Evolutionary conservation across 352 stramenopile genomes (phyloP), one percentile per base, ranked within the genome.

Genomic region (Phytopythium sindhum): DNA sequence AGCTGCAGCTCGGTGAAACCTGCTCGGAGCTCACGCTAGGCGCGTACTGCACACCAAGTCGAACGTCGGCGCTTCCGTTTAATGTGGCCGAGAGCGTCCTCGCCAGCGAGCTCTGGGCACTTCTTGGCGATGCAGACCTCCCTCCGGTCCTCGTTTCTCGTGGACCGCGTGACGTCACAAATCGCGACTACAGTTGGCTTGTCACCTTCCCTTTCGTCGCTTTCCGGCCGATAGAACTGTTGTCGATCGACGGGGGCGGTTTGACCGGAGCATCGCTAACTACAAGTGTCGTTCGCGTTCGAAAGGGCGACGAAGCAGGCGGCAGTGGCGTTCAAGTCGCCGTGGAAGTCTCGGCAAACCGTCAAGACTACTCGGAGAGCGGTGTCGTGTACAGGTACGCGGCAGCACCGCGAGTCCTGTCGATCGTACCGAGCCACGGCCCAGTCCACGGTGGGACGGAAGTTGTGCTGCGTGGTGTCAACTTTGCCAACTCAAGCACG

Each of bases 291-390:
- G 37, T 51, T 12, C 63, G 64, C 28, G 42, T 84, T 3, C 72
- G 78, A 57, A 73, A 75, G 45, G 77, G 73, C 17, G 64, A 74
- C 23, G 74, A 72, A 33, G 47, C 24, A 17, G 37, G 91, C 17
- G 67, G 73, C 24, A 80, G 81, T n/a, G 74, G 75, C 8, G 39
- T 59, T 21, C 75, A 77, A 51, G 89, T 97, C 11, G 68, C 89
- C 17, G 62, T 98, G n/a, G 85, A 97, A 44, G 76, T 98, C 15
- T 95, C 89, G 15, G 86, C 86, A 4, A 98, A 98, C 63, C 80
- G 80, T 10, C 80, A 88, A 48, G 91, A 98, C 56, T 90, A 73
- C 19, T 86, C 80, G 0, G 68, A 31, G 1, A 88, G 71, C 41
- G 77, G 79, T 0, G 65, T 87, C 4, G 62, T 85, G 0, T 95